A percentile compares a stretch with the other conserved stretches of the same genome.
These are phyloP conservation scores for Thermoascus crustaceus DNA, from an alignment of 2,329 filamentous ascomycete genomes.

Conservation along the genomic window DNA sequence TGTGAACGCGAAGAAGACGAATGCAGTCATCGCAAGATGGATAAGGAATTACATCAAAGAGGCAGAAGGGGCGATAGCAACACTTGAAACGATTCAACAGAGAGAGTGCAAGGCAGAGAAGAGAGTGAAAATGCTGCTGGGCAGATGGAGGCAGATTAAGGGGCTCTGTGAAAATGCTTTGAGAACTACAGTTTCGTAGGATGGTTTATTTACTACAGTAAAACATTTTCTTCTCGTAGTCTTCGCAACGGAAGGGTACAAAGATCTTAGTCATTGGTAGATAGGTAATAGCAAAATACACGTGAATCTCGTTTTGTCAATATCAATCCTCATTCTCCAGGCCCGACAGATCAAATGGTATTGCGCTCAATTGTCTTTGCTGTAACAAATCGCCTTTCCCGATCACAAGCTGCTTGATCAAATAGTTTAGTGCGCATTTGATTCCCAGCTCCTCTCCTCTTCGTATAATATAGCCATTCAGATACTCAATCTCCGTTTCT, in stretches of 20 bases:
- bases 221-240: too few relatives aligned
- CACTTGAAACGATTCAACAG: slow-evolving; percentile 13
- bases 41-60: slow-evolving; percentile 28
- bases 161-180: slow-evolving; percentile 23
- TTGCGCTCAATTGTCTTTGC: slow-evolving; percentile 20
- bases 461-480: slow-evolving; percentile 79
- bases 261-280: too few relatives aligned
- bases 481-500: slow-evolving; percentile 69
- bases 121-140: slow-evolving; percentile 22
- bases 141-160: slow-evolving; percentile 34
- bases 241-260: too few relatives aligned
- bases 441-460: slow-evolving; percentile 66
- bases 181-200: slow-evolving; percentile 10
- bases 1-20: slow-evolving; percentile 23
- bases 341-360: slow-evolving; percentile 23
- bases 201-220: not conserved
- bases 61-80: slow-evolving; percentile 20
- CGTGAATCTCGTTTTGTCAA: too few relatives aligned
- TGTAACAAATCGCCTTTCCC: slow-evolving; percentile 51
- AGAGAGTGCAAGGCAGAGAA: slow-evolving; percentile 10
- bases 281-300: too few relatives aligned
- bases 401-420: slow-evolving; percentile 64
- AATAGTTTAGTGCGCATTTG: slow-evolving; percentile 62
- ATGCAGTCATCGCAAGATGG: slow-evolving; percentile 27
- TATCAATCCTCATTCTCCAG: slow-evolving; percentile 7